phyloP scores from a whole-genome alignment of 192 early-diverging fungal genomes.

The Backusella westeae region DNA sequence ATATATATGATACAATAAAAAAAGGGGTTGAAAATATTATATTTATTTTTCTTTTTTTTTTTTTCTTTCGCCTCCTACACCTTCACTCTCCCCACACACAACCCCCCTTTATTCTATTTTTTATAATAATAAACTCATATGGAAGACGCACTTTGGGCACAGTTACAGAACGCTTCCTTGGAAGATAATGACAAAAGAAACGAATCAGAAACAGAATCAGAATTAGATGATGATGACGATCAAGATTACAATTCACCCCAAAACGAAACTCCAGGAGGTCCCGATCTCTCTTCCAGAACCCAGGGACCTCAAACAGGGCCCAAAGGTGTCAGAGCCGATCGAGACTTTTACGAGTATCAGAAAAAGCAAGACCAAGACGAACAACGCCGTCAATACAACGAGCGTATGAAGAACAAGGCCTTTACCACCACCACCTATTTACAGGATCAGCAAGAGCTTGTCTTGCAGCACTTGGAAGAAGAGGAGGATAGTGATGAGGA shows the following conservation, averaged over 20 bases:
- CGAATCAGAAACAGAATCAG: neutral
- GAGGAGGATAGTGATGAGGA: constrained; percentile 36
- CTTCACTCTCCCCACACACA: neutral
- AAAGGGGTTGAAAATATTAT: neutral
- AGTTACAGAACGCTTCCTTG: constrained; percentile 10
- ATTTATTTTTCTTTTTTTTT: neutral
- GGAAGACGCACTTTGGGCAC: constrained; percentile 27
- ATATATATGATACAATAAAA: neutral
- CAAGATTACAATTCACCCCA: neutral
- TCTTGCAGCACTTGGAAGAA: constrained; percentile 28
- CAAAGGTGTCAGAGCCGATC: constrained; percentile 57
- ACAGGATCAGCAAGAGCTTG: constrained; percentile 23
- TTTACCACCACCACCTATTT: constrained; percentile 46
- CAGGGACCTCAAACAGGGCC: constrained; percentile 50
- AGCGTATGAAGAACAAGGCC: constrained; percentile 42
- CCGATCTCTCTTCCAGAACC: neutral
- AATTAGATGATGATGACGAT: neutral
- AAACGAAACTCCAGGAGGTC: neutral
- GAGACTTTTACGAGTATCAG: constrained; percentile 43
- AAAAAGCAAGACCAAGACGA: constrained; percentile 29
- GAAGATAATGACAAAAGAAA: constrained; percentile 21
- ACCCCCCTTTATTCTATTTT: neutral
- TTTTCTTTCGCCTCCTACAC: neutral
- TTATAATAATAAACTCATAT: constrained; percentile 5
- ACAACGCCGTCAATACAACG: constrained; percentile 38